A percentile compares a stretch with the other conserved stretches of the same genome.
Conservation (phyloP, 345 rosid species). For the Cardiospermum halicacabum region DNA sequence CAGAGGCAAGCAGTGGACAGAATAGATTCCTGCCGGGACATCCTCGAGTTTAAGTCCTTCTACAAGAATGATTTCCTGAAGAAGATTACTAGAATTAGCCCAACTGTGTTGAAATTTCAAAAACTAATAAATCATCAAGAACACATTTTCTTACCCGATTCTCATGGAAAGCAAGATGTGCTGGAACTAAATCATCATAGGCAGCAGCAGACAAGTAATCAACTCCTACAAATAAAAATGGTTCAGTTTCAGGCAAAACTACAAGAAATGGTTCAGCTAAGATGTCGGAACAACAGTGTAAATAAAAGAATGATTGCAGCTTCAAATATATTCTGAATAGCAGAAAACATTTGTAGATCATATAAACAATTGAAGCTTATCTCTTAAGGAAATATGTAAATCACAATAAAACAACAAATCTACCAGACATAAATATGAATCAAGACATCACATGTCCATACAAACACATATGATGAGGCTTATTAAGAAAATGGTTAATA, state of each 20-base stretch:
- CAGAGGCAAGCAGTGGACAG: slow-evolving; percentile 64
- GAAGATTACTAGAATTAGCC: not conserved
- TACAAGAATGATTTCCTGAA: slow-evolving; percentile 58
- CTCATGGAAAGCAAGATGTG: slow-evolving; percentile 26
- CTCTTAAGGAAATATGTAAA: no score
- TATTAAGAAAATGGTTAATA: no score
- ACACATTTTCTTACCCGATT: slow-evolving; percentile 21
- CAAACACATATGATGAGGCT: no score
- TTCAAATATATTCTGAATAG: no score
- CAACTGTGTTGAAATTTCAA: not conserved
- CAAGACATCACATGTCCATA: no score
- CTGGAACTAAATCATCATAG: slow-evolving; percentile 6
- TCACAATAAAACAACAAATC: no score
- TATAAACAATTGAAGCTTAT: no score
- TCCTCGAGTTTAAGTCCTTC: slow-evolving; percentile 64
- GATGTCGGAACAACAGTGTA: no score
- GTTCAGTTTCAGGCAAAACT: not conserved
- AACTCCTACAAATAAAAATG: slow-evolving; percentile 31
- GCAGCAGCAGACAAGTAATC: slow-evolving; percentile 41
- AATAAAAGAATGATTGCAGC: no score
- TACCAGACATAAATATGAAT: no score
- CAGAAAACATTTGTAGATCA: no score
- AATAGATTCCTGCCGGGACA: slow-evolving; percentile 53
- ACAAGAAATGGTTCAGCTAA: not conserved
- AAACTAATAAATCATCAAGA: not conserved